phyloP scores from a whole-genome alignment of 106 monocot genomes.

The Platanthera zijinensis region DNA sequence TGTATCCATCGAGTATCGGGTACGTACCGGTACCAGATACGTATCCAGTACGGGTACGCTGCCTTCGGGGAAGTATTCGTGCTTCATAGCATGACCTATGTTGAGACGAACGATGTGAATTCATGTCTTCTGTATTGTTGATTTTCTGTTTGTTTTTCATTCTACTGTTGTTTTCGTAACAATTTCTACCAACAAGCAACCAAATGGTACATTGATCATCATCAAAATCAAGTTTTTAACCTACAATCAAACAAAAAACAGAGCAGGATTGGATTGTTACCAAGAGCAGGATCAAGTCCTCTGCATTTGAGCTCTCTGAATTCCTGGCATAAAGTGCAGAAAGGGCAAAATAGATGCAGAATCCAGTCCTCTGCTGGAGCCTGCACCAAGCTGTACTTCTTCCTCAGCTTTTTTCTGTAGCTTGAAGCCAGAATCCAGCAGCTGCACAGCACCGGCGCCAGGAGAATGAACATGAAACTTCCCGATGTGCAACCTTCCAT shows the following conservation, averaged over 20 bases:
- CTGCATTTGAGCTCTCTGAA: constrained; percentile 48
- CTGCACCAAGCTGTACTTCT: constrained; percentile 38
- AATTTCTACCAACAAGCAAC: background rate
- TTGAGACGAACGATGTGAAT: too few species aligned
- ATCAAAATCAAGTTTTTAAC: background rate
- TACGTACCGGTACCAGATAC: too few species aligned
- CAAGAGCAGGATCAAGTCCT: constrained; percentile 51
- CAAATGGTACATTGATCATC: background rate
- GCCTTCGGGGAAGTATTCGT: too few species aligned
- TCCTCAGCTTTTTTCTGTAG: constrained; percentile 39
- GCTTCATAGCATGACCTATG: too few species aligned
- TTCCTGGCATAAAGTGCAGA: constrained; percentile 61
- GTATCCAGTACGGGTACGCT: too few species aligned
- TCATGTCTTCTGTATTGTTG: background rate
- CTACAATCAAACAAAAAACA: background rate
- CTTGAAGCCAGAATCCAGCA: constrained; percentile 32
- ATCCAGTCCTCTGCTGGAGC: constrained; percentile 53
- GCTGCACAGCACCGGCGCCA: constrained; percentile 28
- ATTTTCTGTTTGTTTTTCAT: background rate
- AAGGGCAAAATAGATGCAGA: constrained; percentile 46
- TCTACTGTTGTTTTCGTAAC: background rate
- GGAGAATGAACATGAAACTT: constrained; percentile 38
- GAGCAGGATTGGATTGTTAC: constrained; percentile 10
- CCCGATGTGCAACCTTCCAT: constrained; percentile 31
- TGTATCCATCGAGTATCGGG: too few species aligned